Base-by-base conservation (phyloP, 75 land plant genomes). In the Pseudotsuga menziesii region DNA sequence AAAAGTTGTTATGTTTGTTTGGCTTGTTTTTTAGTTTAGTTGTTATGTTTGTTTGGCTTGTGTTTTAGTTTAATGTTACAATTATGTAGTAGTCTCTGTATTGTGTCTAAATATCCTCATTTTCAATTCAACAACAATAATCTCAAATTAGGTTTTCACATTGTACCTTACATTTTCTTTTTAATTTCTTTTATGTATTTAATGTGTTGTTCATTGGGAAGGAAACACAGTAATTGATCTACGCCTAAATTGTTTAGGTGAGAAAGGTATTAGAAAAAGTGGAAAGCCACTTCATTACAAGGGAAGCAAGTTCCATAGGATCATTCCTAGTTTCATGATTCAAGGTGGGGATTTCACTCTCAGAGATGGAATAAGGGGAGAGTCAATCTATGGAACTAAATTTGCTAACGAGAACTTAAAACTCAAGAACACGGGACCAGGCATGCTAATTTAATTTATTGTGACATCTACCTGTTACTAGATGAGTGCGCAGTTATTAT, bases 281-380 rank as follows among this genome's bases (percentile, higher is more conserved):
- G 97, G 98, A 25, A 91, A 94, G 44, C 92, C 98, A 44, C 89
- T 96, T 16, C 92, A 94, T 76, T 96, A 77, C 86, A 96, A 96
- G 84, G 98, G 98, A 20, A 84, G 88, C 74, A 25, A 72, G 16
- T 91, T 96, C 91, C 98, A 96, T 74, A 87, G 98, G 62, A 94
- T 96, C 52, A 96, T 96, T 69, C 98, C 98, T 26, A 91, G 88
- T 80, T 96, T 96, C 79, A 96, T 96, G 98, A 77, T 93, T 75
- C 98, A 96, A 80, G 98, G 98, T 23, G 98, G 98, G 77, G 98
- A 96, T 56, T 89, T 91, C 55, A 96, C 98, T 19, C 88, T 76
- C 63, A 97, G 98, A 35, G 87, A 94, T 86, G 98, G 98, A 25
- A 88, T 83, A 76, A 97, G 98, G 39, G 98, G 98, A 54, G 98